Conservation (phyloP, 495 filamentous ascomycete genomes). For the Astrothelium subdiscretum region DNA sequence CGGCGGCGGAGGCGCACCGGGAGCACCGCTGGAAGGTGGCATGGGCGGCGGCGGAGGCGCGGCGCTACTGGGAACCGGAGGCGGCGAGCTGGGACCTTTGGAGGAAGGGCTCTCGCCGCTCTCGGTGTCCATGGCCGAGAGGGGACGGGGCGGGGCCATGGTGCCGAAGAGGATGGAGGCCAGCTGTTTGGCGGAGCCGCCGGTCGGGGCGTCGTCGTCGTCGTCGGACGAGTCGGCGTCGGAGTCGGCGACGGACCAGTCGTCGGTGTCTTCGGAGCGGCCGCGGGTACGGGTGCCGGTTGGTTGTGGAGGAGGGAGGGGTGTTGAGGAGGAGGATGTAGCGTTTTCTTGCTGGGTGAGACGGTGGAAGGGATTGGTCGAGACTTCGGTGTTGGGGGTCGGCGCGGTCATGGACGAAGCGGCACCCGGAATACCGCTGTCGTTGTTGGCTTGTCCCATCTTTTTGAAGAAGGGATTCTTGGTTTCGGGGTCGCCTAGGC, state of each 20-base stretch:
- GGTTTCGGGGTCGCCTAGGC: slow-evolving; percentile 30
- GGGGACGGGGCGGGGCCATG: slow-evolving; percentile 85
- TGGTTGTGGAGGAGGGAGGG: slow-evolving; percentile 20
- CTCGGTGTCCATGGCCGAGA: slow-evolving; percentile 57
- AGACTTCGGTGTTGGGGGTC: slow-evolving; percentile 38
- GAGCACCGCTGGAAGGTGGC: slow-evolving; percentile 21
- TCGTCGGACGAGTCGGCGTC: slow-evolving; percentile 53
- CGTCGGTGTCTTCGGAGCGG: slow-evolving; percentile 62
- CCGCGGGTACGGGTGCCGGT: slow-evolving; percentile 38
- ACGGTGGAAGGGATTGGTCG: slow-evolving; percentile 95
- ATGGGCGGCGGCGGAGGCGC: slow-evolving; percentile 35
- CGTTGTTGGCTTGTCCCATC: slow-evolving; percentile 38
- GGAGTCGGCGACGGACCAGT: slow-evolving; percentile 75
- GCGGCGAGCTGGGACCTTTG: slow-evolving; percentile 21
- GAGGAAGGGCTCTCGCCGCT: background rate
- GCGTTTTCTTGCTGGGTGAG: slow-evolving; percentile 50
- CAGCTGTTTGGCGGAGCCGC: slow-evolving; percentile 76
- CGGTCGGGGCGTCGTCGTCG: slow-evolving; percentile 58
- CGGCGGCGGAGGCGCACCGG: slow-evolving; percentile 38
- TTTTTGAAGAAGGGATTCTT: slow-evolving; percentile 60
- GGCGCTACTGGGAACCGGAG: slow-evolving; percentile 8
- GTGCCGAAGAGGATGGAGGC: slow-evolving; percentile 89
- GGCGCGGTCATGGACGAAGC: slow-evolving; percentile 28
- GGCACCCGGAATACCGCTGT: slow-evolving; percentile 5
- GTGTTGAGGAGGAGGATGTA: slow-evolving; percentile 20